These are phyloP conservation scores for Solidago caesia DNA, from an alignment of 129 eudicot genomes.

Conservation along the genomic window DNA sequence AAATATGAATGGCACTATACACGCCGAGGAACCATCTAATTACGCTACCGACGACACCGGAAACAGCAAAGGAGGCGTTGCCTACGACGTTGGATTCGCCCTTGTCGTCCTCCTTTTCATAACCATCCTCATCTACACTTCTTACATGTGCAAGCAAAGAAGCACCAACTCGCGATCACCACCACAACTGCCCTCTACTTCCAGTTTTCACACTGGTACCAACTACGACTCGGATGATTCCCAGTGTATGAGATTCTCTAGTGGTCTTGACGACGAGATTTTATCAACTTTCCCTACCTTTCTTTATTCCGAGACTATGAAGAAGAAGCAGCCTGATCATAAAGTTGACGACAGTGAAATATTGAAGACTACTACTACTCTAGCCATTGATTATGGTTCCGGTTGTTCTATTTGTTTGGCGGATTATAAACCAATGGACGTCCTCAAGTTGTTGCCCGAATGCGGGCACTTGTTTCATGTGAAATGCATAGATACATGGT, in stretches of 20 bases:
- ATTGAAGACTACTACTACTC: too few relatives aligned
- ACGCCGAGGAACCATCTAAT: constrained; percentile 24
- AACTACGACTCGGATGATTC: not conserved
- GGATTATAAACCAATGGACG: constrained; percentile 40
- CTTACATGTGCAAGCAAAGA: constrained; percentile 34
- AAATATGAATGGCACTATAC: constrained; percentile 10
- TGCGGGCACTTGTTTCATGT: constrained; percentile 52
- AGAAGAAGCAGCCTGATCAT: not conserved
- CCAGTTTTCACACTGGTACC: constrained; percentile 2
- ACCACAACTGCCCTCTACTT: not conserved
- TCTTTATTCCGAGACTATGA: constrained; percentile 20
- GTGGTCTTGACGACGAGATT: constrained; percentile 13
- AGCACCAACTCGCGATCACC: not conserved
- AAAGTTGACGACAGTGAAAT: not conserved
- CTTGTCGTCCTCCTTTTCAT: constrained; percentile 31
- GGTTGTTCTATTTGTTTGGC: constrained; percentile 49
- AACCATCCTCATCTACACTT: constrained; percentile 29
- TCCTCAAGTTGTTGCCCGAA: constrained; percentile 42
- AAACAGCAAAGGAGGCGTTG: not conserved
- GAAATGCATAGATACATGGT: constrained; percentile 48
- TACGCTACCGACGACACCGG: not conserved
- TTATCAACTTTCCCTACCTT: constrained; percentile 30
- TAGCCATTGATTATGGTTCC: not conserved
- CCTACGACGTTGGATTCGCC: constrained; percentile 32
- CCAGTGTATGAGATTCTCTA: not conserved